Conservation (phyloP, 805 yeast genomes). For the Maudiozyma turicensis region DNA sequence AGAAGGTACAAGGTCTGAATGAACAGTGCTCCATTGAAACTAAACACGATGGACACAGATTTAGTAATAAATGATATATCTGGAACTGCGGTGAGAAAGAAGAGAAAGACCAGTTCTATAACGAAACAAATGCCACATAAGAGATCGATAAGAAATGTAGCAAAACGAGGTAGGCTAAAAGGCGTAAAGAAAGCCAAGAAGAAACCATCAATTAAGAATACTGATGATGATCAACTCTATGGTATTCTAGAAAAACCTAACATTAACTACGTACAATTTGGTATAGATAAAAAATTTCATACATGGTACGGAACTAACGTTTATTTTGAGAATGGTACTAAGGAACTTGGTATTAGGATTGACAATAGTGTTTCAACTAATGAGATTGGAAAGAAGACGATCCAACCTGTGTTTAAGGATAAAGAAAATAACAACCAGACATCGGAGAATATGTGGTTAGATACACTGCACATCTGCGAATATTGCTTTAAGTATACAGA, state of each 20-base stretch:
- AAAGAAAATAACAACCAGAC: conserved; percentile 11
- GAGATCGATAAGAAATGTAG: background rate
- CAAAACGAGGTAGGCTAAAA: conserved; percentile 3
- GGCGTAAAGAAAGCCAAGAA: conserved; percentile 1
- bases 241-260: conserved; percentile 57
- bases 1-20: too few species aligned
- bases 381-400: background rate
- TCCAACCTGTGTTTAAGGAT: background rate
- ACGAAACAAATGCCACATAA: background rate
- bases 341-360: conserved; percentile 7
- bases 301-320: conserved; percentile 90
- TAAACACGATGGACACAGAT: too few species aligned
- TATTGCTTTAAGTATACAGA: conserved; percentile 77
- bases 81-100: too few species aligned
- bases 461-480: conserved; percentile 62
- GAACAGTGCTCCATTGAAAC: too few species aligned
- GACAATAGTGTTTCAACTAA: background rate
- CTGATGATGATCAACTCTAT: conserved; percentile 33
- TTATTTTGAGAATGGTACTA: conserved; percentile 41
- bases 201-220: conserved; percentile 13
- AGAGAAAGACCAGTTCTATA: too few species aligned
- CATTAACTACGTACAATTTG: conserved; percentile 56
- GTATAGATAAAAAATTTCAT: conserved; percentile 47
- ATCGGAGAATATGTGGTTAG: conserved; percentile 39
- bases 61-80: too few species aligned